These are phyloP conservation scores for Epipyxis sp. DNA, from an alignment of 108 stramenopile genomes.

Conservation along the genomic window DNA sequence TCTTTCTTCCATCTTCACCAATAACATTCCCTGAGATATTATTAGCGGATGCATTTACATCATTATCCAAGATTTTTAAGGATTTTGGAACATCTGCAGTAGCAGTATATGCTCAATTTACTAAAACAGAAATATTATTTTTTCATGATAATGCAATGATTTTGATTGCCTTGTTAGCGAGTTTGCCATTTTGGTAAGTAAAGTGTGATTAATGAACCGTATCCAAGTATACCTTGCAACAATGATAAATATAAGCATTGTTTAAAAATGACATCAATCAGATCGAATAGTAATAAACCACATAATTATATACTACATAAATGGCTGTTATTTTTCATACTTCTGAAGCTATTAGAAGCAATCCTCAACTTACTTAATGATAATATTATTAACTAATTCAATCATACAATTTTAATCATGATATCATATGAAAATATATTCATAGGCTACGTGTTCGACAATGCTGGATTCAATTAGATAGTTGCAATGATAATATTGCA, in stretches of 20 bases:
- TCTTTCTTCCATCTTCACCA: background rate
- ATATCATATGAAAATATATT: no score
- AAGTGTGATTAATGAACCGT: no score
- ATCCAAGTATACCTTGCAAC: no score
- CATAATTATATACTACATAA: no score
- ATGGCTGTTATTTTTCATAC: no score
- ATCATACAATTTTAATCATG: no score
- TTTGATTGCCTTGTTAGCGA: constrained; percentile 21
- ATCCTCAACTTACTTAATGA: no score
- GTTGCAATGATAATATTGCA: background rate
- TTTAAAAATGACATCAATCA: no score
- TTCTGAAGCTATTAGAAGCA: no score
- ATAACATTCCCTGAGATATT: constrained; percentile 19
- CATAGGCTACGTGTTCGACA: constrained; percentile 28
- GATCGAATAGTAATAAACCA: no score
- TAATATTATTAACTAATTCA: no score
- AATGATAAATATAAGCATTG: no score
- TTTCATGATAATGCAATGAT: constrained; percentile 28
- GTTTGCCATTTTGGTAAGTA: constrained; percentile 26
- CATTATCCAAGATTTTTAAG: constrained; percentile 18
- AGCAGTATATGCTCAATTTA: background rate
- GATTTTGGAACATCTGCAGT: background rate
- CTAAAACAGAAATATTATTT: background rate
- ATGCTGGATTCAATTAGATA: constrained; percentile 6
- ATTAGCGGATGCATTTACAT: constrained; percentile 18